phyloP scores from a whole-genome alignment of 2,329 filamentous ascomycete species.

The Pleoardoris graminearum region DNA sequence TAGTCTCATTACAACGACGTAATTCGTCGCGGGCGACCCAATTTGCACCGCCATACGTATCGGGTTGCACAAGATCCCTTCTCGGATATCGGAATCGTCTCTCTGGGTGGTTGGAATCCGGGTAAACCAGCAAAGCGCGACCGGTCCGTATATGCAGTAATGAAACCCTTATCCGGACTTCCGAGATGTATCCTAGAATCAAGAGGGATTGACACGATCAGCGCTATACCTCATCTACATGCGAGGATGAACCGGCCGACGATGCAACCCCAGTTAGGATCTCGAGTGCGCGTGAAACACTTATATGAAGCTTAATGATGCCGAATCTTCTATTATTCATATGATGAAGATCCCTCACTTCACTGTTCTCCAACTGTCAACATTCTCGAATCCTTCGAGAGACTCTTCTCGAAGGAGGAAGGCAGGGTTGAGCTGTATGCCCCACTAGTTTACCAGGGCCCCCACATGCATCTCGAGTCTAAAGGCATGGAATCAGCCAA shows the following conservation, averaged over 20 bases:
- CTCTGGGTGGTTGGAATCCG: constrained; percentile 1
- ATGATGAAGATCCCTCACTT: constrained; percentile 1
- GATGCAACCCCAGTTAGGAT: constrained; percentile 18
- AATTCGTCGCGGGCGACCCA: no score
- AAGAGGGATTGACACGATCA: constrained; percentile 2
- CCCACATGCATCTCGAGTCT: constrained; percentile 29
- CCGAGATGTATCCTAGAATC: constrained; percentile 5
- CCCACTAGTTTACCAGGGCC: constrained; percentile 29
- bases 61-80: background rate
- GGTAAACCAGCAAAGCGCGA: constrained; percentile 4
- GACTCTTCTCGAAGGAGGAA: background rate
- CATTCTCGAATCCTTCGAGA: constrained; percentile 20
- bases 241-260: constrained; percentile 18
- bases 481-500: constrained; percentile 18
- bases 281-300: constrained; percentile 17
- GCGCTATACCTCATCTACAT: constrained; percentile 16
- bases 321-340: constrained; percentile 19
- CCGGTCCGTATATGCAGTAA: constrained; percentile 2
- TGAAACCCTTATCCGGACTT: background rate
- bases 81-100: background rate
- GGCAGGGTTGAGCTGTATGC: constrained; percentile 19
- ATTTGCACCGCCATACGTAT: no score
- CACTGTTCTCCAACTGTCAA: background rate
- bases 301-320: constrained; percentile 16
- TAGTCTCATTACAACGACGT: no score